phyloP scores from a whole-genome alignment of 345 rosid genomes.

The Citrus maxima region DNA sequence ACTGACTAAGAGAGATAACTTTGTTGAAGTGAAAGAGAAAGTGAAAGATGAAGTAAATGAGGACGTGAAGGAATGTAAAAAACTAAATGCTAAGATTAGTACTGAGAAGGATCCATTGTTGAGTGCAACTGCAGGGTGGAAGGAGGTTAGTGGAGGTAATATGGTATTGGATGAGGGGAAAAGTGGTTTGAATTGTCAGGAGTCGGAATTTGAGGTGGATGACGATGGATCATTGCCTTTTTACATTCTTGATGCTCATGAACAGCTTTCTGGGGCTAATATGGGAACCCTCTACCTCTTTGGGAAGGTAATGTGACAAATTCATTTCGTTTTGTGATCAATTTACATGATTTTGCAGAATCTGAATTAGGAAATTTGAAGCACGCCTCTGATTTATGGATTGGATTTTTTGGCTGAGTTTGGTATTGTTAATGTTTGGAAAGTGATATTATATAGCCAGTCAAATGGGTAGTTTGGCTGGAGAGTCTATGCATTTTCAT shows the following conservation, averaged over 20 bases:
- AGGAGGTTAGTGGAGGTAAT: constrained; percentile 49
- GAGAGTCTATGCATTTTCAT: background rate
- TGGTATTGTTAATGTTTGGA: background rate
- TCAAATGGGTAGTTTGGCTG: background rate
- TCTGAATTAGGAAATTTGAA: background rate
- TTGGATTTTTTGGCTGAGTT: background rate
- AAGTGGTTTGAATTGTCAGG: constrained; percentile 31
- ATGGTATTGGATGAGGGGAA: constrained; percentile 22
- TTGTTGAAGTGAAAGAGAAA: constrained; percentile 36
- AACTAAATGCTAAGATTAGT: constrained; percentile 69
- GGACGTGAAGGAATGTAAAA: constrained; percentile 22
- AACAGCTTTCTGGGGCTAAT: constrained; percentile 78
- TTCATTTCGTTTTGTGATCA: background rate
- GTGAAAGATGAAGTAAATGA: constrained; percentile 21
- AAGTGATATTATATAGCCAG: background rate
- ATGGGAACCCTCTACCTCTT: constrained; percentile 79
- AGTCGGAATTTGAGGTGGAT: constrained; percentile 67
- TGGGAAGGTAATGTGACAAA: constrained; percentile 66
- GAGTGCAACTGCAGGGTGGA: constrained; percentile 90
- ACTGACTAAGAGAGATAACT: constrained; percentile 6
- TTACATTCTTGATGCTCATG: constrained; percentile 77
- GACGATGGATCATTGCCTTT: constrained; percentile 68
- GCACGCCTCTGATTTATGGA: background rate
- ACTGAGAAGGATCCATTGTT: constrained; percentile 55
- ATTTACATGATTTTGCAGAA: background rate